Evolutionary conservation across 768 basidiomycete genomes (phyloP), one percentile per base, ranked within the genome.

Genomic region (Lentinula lateritia): DNA sequence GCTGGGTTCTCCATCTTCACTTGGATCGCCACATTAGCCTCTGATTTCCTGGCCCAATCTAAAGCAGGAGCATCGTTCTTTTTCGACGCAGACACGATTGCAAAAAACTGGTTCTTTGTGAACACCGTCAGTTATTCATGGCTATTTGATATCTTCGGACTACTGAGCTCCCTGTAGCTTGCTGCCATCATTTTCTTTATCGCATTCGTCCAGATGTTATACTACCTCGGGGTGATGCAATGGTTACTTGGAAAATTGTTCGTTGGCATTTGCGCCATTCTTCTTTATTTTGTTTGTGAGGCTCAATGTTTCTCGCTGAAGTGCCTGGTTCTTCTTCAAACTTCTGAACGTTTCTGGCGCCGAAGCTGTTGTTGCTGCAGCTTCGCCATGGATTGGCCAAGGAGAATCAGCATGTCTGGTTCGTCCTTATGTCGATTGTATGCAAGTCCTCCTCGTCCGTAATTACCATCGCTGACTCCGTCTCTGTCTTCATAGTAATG

Each of bases 271-370:
- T 16, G 23, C 28, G 3, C 28, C 3, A 28, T 28, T 28, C 15
- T 39, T 5, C 7, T 13, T 5, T 15, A 1, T 18, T 4, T 7
- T 18, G 1, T 7, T 28, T 28, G 18, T 34, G 15, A 23, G 42
- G 38, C 10, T 50, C 41, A 58, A 28, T 28, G 15, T 63, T 61
- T 62, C 48, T 55, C 39, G 35, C 0, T 10, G 50, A 60, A 89
- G 88, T 69, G 94, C 93, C 3, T 93, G 91, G 92, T 83, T 95
- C 76, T 95, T 96, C 82, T 93, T 92, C 78, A 94, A 93, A 73
- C 74, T 91, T 57, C 83, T 96, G 85, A 87, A 90, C 64, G 83
- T 96, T 38, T 95, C 94, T n/a, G 94, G 95, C 62, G 94, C 93
- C 3, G 94, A 96, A 70, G 93, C 94, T 39, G 89, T 96, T 61